A percentile compares a stretch with the other conserved stretches of the same genome.
Evolutionary conservation across 495 filamentous ascomycete genomes (phyloP).

Genomic region (Bombardia bombarda): DNA sequence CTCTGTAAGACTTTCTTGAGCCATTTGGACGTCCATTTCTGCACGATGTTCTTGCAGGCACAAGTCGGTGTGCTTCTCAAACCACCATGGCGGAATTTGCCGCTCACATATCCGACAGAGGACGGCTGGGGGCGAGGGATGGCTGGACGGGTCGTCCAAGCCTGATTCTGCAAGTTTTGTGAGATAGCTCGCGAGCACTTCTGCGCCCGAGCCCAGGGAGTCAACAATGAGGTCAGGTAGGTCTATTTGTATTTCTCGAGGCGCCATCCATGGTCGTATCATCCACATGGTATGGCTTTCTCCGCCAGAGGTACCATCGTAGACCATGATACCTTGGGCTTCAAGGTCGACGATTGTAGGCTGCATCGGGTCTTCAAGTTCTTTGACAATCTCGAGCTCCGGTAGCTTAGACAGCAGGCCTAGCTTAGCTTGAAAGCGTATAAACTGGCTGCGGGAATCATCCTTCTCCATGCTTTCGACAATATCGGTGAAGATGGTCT

Average conservation of each 20-base stretch:
- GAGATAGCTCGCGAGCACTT: constrained; percentile 88
- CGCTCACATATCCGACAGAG: constrained; percentile 96
- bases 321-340: constrained; percentile 96
- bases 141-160: constrained; percentile 67
- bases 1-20: constrained; percentile 87
- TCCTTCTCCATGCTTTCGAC: constrained; percentile 86
- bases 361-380: constrained; percentile 35
- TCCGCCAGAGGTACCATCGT: constrained; percentile 77
- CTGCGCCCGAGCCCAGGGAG: constrained; percentile 86
- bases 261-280: constrained; percentile 85
- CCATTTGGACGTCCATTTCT: constrained; percentile 94
- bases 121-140: constrained; percentile 81
- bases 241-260: constrained; percentile 89
- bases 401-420: constrained; percentile 65
- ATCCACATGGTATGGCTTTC: constrained; percentile 99
- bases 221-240: constrained; percentile 87
- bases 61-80: constrained; percentile 95
- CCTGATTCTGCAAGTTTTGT: constrained; percentile 82
- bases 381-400: constrained; percentile 38
- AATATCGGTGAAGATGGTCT: constrained; percentile 67
- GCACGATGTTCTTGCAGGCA: constrained; percentile 93
- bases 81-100: constrained; percentile 99
- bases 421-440: constrained; percentile 73
- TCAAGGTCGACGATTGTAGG: constrained; percentile 67
- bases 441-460: constrained; percentile 84